phyloP scores from a whole-genome alignment of 2,329 filamentous ascomycete genomes.

The Aspergillus puulaauensis region DNA sequence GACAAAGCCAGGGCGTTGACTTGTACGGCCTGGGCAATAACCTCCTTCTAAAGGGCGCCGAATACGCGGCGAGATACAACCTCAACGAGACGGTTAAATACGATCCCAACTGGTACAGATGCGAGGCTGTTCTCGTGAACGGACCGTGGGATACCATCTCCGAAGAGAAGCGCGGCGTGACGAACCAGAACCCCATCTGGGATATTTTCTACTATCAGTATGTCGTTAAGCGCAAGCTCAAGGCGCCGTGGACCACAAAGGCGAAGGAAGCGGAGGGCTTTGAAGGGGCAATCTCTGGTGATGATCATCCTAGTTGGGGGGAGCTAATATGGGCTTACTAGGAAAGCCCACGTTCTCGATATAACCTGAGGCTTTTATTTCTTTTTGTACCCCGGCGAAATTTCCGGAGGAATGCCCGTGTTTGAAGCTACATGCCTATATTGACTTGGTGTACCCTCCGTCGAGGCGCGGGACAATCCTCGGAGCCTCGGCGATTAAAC shows the following conservation, averaged over 20 bases:
- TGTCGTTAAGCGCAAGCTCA: constrained; percentile 24
- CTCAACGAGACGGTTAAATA: constrained; percentile 36
- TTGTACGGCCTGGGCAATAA: constrained; percentile 32
- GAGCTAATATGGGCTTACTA: constrained; percentile 25
- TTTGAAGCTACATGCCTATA: too few relatives aligned
- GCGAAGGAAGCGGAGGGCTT: constrained; percentile 16
- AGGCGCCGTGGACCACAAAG: constrained; percentile 20
- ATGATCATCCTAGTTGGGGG: constrained; percentile 32
- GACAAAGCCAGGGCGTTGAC: constrained; percentile 39
- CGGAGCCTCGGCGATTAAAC: too few relatives aligned
- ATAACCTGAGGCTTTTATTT: too few relatives aligned
- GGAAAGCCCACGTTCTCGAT: neutral
- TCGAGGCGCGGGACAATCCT: too few relatives aligned
- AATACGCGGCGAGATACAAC: constrained; percentile 44
- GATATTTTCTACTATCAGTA: constrained; percentile 37
- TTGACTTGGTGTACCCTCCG: too few relatives aligned
- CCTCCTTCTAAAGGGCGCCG: constrained; percentile 36
- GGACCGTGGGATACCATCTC: constrained; percentile 38
- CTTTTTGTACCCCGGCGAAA: too few relatives aligned
- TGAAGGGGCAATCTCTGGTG: constrained; percentile 10
- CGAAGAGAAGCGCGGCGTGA: constrained; percentile 16
- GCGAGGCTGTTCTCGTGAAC: constrained; percentile 42
- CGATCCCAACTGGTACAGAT: constrained; percentile 38
- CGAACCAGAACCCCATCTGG: constrained; percentile 11
- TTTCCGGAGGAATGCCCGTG: too few relatives aligned